Evolutionary conservation across 2,329 filamentous ascomycete genomes (phyloP).

Genomic region (Emergomyces orientalis): DNA sequence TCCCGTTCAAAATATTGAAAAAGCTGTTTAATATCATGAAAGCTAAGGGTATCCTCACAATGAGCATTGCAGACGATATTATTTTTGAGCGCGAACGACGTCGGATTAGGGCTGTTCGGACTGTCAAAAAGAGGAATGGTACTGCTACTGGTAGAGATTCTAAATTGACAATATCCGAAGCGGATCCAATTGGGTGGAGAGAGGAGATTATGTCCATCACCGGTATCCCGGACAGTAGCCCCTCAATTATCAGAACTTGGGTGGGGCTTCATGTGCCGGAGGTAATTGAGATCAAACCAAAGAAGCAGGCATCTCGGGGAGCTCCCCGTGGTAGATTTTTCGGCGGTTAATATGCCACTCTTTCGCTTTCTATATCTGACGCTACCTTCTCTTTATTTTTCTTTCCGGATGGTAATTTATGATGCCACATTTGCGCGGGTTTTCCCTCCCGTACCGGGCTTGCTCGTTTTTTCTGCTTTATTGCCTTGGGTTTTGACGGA

Average conservation of each 20-base stretch:
- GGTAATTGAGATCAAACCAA: constrained; percentile 1
- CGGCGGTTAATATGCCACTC: neutral
- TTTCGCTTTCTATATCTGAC: neutral
- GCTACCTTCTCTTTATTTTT: neutral
- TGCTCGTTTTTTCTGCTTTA: neutral
- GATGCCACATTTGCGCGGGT: neutral
- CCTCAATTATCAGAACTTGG: neutral
- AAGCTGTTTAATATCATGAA: constrained; percentile 18
- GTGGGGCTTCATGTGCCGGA: neutral
- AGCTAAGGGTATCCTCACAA: constrained; percentile 13
- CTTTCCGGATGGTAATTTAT: neutral
- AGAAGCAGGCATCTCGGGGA: neutral
- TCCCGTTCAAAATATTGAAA: constrained; percentile 22
- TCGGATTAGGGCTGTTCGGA: constrained; percentile 19
- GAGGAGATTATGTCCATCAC: neutral
- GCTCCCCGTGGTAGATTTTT: neutral
- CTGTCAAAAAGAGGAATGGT: constrained; percentile 3
- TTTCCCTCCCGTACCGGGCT: neutral
- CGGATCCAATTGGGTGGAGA: constrained; percentile 9
- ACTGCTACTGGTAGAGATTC: neutral
- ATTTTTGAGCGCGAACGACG: constrained; percentile 25
- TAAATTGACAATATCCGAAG: neutral
- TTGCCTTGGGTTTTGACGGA: neutral
- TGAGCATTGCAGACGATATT: constrained; percentile 17
- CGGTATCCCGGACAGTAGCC: neutral